Conservation (phyloP, 176 grass and related monocot species). For the Alloteropsis semialata region DNA sequence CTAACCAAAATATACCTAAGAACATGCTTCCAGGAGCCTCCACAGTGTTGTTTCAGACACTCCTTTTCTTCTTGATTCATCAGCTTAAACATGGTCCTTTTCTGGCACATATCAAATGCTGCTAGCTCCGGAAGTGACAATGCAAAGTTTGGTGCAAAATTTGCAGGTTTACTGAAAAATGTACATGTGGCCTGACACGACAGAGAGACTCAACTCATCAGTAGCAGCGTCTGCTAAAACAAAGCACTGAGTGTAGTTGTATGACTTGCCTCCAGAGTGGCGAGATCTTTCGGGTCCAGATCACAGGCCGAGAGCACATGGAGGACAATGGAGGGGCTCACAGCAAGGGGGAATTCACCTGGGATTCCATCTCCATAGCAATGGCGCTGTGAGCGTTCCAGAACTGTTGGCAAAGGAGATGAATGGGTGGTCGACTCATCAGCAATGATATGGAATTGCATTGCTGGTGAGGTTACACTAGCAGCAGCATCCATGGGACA, state of each 20-base stretch:
- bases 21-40: constrained; percentile 76
- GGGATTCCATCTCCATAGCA: constrained; percentile 42
- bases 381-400: constrained; percentile 36
- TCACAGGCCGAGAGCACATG: constrained; percentile 54
- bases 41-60: constrained; percentile 49
- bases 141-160: constrained; percentile 38
- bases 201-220: constrained; percentile 22
- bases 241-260: neutral
- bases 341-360: constrained; percentile 55
- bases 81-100: constrained; percentile 55
- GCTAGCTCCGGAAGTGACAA: constrained; percentile 66
- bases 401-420: constrained; percentile 10
- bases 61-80: constrained; percentile 58
- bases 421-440: constrained; percentile 35
- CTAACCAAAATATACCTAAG: constrained; percentile 64
- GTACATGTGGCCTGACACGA: constrained; percentile 56
- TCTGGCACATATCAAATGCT: constrained; percentile 68
- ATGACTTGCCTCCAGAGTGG: constrained; percentile 66
- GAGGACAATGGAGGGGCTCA: constrained; percentile 61
- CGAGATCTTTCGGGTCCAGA: constrained; percentile 61
- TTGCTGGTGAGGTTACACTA: constrained; percentile 29
- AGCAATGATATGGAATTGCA: constrained; percentile 44
- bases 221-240: constrained; percentile 10
- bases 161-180: constrained; percentile 78
- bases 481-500: constrained; percentile 46